Percentiles rank a stretch among this genome's conserved stretches.
Evolutionary conservation across 208 protist genomes (phyloP).

Genomic region (Acanthamoeba castellanii): DNA sequence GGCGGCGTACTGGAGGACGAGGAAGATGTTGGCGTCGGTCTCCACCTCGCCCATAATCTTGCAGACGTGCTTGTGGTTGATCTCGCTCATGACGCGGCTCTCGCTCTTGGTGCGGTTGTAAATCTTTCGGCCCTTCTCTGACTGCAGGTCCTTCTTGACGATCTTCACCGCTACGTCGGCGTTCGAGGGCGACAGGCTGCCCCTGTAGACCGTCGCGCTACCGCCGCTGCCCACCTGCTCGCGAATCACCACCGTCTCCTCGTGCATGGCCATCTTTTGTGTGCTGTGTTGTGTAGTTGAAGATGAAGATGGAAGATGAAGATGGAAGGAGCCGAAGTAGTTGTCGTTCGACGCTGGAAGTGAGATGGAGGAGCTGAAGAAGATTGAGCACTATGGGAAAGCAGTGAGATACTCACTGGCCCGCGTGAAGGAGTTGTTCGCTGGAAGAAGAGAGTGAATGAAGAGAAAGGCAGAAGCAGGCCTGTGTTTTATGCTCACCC

Average conservation of each 20-base stretch:
- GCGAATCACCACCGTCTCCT: slow-evolving; percentile 1
- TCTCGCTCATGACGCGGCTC: background rate
- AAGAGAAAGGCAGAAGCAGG: background rate
- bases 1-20: slow-evolving; percentile 22
- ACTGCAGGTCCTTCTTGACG: background rate
- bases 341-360: background rate
- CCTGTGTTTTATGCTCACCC: background rate
- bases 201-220: slow-evolving; percentile 29
- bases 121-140: background rate
- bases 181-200: background rate
- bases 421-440: no score
- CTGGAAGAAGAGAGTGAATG: background rate
- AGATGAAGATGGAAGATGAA: background rate
- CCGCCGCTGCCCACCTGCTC: background rate
- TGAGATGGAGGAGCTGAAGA: background rate
- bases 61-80: slow-evolving; percentile 55
- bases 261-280: background rate
- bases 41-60: background rate
- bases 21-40: slow-evolving; percentile 13
- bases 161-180: slow-evolving; percentile 33
- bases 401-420: background rate
- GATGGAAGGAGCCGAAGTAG: no score
- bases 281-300: background rate
- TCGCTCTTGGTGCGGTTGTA: slow-evolving; percentile 4
- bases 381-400: background rate